phyloP scores from a whole-genome alignment of 2,329 filamentous ascomycete genomes.

The Amesomyces nigricolor region DNA sequence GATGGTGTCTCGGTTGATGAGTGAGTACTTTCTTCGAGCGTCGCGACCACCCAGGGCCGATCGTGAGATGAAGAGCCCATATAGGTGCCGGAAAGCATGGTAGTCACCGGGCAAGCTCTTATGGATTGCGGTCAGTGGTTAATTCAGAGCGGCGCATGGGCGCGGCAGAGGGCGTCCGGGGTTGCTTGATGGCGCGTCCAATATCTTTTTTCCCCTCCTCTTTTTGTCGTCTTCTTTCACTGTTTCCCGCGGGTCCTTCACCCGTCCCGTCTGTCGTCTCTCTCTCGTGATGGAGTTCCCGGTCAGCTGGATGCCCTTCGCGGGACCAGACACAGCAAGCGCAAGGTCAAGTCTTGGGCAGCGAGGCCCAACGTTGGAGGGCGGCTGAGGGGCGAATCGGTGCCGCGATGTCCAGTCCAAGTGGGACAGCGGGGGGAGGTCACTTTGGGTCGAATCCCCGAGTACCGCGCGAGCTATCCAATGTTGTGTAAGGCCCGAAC shows the following conservation, averaged over 20 bases:
- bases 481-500: no score
- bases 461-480: no score
- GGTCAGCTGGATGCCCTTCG: constrained; percentile 1
- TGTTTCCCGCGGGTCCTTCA: not conserved
- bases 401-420: no score
- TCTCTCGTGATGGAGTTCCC: not conserved
- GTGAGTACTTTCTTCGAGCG: not conserved
- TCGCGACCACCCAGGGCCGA: constrained; percentile 12
- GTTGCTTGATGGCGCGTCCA: not conserved
- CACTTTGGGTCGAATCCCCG: no score
- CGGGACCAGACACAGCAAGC: constrained; percentile 3
- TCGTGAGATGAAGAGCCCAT: constrained; percentile 7
- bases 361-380: not conserved
- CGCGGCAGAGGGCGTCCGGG: not conserved
- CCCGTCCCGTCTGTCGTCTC: not conserved
- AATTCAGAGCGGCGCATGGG: constrained; percentile 6
- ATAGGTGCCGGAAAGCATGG: constrained; percentile 13
- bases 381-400: no score
- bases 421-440: no score
- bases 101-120: constrained; percentile 2
- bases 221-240: not conserved
- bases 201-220: not conserved
- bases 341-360: constrained; percentile 1
- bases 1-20: constrained; percentile 1
- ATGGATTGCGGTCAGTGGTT: not conserved